Conservation (phyloP, 192 early-diverging fungal species). For the Phlyctochytrium bullatum region DNA sequence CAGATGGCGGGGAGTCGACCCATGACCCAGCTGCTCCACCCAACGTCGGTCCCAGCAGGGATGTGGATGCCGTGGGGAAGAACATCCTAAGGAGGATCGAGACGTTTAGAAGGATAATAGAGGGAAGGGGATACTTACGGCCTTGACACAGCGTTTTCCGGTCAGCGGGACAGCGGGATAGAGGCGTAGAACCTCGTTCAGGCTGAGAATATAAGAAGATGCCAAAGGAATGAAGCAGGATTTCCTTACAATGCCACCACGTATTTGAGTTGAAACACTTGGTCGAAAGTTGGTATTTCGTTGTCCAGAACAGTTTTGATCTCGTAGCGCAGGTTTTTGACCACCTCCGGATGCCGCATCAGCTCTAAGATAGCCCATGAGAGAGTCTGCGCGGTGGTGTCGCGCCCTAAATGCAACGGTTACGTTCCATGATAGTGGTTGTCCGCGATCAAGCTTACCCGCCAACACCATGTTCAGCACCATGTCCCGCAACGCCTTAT, state of each 20-base stretch:
- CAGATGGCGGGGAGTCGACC: slow-evolving; percentile 54
- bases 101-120: too few relatives aligned
- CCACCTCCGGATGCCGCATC: slow-evolving; percentile 27
- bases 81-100: slow-evolving; percentile 51
- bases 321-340: slow-evolving; percentile 25
- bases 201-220: slow-evolving; percentile 16
- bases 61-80: slow-evolving; percentile 58
- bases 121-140: too few relatives aligned
- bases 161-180: slow-evolving; percentile 64
- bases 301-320: slow-evolving; percentile 4
- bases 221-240: background rate
- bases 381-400: slow-evolving; percentile 58
- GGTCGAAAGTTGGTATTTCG: slow-evolving; percentile 23
- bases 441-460: background rate
- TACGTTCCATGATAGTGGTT: too few relatives aligned
- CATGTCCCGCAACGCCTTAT: slow-evolving; percentile 28
- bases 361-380: slow-evolving; percentile 50
- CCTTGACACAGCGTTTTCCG: slow-evolving; percentile 49
- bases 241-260: slow-evolving; percentile 32
- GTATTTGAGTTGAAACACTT: slow-evolving; percentile 43
- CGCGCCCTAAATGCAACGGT: slow-evolving; percentile 28
- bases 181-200: slow-evolving; percentile 61
- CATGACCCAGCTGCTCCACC: slow-evolving; percentile 46
- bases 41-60: slow-evolving; percentile 43
- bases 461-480: slow-evolving; percentile 43